Evolutionary conservation across 306 rosid species (phyloP).

Genomic region (Sophora flavescens): DNA sequence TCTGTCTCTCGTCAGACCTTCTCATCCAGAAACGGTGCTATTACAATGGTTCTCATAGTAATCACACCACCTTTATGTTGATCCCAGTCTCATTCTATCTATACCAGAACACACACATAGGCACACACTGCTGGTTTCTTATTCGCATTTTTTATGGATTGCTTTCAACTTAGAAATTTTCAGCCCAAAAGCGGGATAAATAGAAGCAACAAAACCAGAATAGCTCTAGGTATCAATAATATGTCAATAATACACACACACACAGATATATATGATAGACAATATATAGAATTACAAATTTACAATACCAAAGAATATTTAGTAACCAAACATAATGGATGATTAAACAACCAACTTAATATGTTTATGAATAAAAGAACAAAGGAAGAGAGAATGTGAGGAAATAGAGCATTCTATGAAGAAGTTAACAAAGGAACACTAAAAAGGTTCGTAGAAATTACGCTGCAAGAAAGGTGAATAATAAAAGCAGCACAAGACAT

Average conservation of each 20-base stretch:
- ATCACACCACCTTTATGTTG: too few species aligned
- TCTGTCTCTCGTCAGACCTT: too few species aligned
- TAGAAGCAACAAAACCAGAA: conserved; percentile 8
- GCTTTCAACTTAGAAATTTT: not conserved
- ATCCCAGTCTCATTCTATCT: too few species aligned
- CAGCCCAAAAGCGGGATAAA: not conserved
- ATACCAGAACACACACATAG: too few species aligned
- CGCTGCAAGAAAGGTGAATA: conserved; percentile 81
- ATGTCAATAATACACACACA: not conserved
- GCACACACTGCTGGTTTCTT: too few species aligned
- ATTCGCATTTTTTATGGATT: not conserved
- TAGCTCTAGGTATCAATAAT: not conserved
- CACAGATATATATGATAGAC: too few species aligned
- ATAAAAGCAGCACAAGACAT: conserved; percentile 58
- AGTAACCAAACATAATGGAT: not conserved
- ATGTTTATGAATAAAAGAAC: not conserved
- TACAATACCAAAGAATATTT: not conserved
- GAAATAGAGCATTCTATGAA: not conserved
- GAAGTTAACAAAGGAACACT: conserved; percentile 2
- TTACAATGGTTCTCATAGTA: too few species aligned
- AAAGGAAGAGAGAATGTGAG: not conserved
- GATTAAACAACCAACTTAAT: not conserved
- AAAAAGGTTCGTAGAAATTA: conserved; percentile 54
- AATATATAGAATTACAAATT: not conserved
- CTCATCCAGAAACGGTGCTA: too few species aligned